Conservation (phyloP, 2,329 filamentous ascomycete genomes). For the Claviceps quebecensis region DNA sequence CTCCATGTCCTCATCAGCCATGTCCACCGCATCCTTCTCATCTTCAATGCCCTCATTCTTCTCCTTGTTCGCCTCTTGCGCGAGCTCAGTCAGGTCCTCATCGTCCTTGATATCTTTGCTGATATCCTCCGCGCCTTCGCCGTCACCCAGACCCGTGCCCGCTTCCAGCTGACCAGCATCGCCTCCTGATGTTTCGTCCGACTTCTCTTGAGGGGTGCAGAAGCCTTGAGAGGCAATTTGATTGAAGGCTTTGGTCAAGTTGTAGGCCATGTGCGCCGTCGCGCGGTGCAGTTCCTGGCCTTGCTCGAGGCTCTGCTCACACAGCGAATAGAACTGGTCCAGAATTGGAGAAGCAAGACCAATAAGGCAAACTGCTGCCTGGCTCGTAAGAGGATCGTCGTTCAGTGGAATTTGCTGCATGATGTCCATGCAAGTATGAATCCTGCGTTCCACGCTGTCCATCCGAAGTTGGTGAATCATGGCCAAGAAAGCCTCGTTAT, state of each 20-base stretch:
- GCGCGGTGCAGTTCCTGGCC: constrained; percentile 54
- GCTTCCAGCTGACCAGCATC: constrained; percentile 71
- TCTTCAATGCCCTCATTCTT: constrained; percentile 56
- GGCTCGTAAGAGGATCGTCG: constrained; percentile 13
- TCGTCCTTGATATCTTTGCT: constrained; percentile 93
- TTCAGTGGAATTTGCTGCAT: constrained; percentile 20
- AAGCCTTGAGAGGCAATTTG: constrained; percentile 77
- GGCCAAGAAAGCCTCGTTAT: constrained; percentile 36
- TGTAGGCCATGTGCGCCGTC: constrained; percentile 59
- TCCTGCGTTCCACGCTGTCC: constrained; percentile 33
- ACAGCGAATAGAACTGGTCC: constrained; percentile 54
- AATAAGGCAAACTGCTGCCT: constrained; percentile 19
- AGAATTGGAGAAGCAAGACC: constrained; percentile 48
- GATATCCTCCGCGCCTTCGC: constrained; percentile 91
- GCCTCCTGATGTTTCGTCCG: constrained; percentile 51
- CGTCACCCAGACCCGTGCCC: constrained; percentile 87
- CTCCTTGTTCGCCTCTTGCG: constrained; percentile 65
- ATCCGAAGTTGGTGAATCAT: constrained; percentile 47
- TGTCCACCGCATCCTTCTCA: constrained; percentile 76
- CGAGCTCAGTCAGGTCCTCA: constrained; percentile 82
- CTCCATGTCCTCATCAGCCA: constrained; percentile 84
- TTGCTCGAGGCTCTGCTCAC: constrained; percentile 40
- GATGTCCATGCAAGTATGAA: constrained; percentile 24
- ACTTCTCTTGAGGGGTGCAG: constrained; percentile 76
- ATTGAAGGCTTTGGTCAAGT: constrained; percentile 62